A percentile compares a stretch with the other conserved stretches of the same genome.
Conservation (phyloP, 1,139 yeast genomes). For the Blastobotrys aristatus region DNA sequence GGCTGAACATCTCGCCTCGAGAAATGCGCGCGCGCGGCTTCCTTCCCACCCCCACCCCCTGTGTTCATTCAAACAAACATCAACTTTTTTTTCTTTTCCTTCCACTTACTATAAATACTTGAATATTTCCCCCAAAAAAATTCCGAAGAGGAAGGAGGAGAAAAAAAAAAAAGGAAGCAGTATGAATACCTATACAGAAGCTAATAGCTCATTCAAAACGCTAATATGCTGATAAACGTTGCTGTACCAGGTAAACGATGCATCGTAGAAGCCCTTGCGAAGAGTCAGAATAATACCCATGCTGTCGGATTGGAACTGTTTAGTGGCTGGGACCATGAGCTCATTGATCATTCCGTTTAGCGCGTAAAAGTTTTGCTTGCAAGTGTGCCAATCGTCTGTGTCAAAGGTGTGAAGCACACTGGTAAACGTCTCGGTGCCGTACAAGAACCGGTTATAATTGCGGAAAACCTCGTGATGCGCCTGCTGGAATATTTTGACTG, state of each 20-base stretch:
- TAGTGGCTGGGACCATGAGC: not conserved
- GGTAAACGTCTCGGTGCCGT: not conserved
- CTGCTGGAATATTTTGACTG: not conserved
- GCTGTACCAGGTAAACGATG: not conserved
- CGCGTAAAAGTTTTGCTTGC: constrained; percentile 6
- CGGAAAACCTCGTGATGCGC: not conserved
- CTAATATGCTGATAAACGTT: not conserved
- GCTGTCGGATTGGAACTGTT: not conserved
- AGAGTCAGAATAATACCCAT: not conserved
- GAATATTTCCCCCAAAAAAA: no score
- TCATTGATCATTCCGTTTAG: constrained; percentile 5
- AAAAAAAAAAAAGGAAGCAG: no score
- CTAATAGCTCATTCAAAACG: no score
- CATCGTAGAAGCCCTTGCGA: not conserved
- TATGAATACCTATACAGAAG: no score
- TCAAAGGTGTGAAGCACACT: not conserved
- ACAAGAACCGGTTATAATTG: not conserved
- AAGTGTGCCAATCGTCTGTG: not conserved
- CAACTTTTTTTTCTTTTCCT: no score
- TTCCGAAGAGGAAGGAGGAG: no score
- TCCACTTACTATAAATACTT: no score
- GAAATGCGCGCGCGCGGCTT: no score
- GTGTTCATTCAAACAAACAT: no score
- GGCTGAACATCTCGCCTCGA: no score
- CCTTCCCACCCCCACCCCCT: no score